Conservation (phyloP, 495 filamentous ascomycete genomes). For the Aspergillus cavernicola region DNA sequence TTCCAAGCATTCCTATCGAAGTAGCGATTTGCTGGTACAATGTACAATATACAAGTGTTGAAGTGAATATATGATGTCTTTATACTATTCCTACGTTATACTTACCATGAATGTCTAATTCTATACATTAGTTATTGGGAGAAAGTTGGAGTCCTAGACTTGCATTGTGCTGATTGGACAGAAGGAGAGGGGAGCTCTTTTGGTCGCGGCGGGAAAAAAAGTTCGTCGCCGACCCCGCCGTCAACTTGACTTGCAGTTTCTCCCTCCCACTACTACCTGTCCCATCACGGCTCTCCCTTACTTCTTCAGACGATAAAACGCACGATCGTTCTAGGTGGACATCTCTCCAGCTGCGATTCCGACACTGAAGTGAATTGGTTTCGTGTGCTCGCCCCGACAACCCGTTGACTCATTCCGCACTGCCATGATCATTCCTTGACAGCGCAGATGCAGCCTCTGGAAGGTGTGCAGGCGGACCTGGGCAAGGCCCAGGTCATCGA, state of each 20-base stretch:
- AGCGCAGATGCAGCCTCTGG: conserved; percentile 46
- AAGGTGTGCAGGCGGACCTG: conserved; percentile 48
- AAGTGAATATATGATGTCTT: background rate
- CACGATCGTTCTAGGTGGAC: background rate
- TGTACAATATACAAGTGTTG: conserved; percentile 10
- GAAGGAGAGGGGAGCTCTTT: conserved; percentile 15
- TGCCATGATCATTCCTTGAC: conserved; percentile 43
- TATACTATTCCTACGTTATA: background rate
- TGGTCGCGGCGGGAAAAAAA: conserved; percentile 21
- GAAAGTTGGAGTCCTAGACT: no score
- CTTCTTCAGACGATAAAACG: background rate
- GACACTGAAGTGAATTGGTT: background rate
- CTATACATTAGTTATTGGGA: no score
- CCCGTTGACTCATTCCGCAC: conserved; percentile 31
- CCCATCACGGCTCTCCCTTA: background rate
- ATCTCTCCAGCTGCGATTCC: background rate
- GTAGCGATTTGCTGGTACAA: conserved; percentile 17
- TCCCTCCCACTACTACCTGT: conserved; percentile 7
- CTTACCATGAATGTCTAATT: no score
- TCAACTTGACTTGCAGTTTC: conserved; percentile 21
- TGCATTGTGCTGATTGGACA: conserved; percentile 17
- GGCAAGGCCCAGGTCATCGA: conserved; percentile 89
- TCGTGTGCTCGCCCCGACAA: conserved; percentile 4
- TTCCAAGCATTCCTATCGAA: conserved; percentile 87
- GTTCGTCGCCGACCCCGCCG: conserved; percentile 32